Conservation (phyloP, 2,329 filamentous ascomycete species). For the Talaromyces piceae region DNA sequence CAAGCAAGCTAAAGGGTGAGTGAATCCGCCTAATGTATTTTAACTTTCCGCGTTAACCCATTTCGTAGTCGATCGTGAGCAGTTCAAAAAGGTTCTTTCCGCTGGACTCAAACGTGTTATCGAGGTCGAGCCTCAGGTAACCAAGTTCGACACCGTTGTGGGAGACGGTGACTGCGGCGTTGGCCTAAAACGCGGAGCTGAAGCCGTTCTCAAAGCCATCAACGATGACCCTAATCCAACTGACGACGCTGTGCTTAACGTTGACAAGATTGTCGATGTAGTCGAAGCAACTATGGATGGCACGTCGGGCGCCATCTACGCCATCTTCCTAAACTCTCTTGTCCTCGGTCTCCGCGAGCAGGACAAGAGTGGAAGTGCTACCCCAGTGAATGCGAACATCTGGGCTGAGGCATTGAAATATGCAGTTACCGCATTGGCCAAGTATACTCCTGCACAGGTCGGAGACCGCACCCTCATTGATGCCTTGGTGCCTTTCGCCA, state of each 20-base stretch:
- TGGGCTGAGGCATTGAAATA: slow-evolving; percentile 64
- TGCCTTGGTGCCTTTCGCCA: slow-evolving; percentile 79
- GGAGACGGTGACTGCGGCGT: slow-evolving; percentile 88
- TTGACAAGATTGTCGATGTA: slow-evolving; percentile 54
- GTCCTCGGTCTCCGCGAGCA: slow-evolving; percentile 59
- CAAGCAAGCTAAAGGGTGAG: slow-evolving; percentile 48
- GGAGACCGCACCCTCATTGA: slow-evolving; percentile 90
- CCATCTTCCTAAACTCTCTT: slow-evolving; percentile 85
- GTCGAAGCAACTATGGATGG: slow-evolving; percentile 68
- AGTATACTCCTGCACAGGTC: slow-evolving; percentile 81
- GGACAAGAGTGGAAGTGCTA: slow-evolving; percentile 33
- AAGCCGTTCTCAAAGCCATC: slow-evolving; percentile 47
- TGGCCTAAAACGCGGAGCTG: slow-evolving; percentile 77
- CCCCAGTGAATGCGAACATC: slow-evolving; percentile 41
- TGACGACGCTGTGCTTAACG: slow-evolving; percentile 52
- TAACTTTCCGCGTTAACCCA: slow-evolving; percentile 12
- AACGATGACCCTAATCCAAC: slow-evolving; percentile 33
- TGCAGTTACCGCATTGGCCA: slow-evolving; percentile 63
- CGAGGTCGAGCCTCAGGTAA: slow-evolving; percentile 57
- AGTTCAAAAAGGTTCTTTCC: slow-evolving; percentile 47
- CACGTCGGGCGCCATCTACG: slow-evolving; percentile 68
- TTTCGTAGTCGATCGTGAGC: slow-evolving; percentile 41
- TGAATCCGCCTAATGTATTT: slow-evolving; percentile 9
- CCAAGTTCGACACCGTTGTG: slow-evolving; percentile 68
- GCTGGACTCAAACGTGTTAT: slow-evolving; percentile 54